phyloP scores from a whole-genome alignment of 2,329 filamentous ascomycete genomes.

The Domatiomyces globalis region DNA sequence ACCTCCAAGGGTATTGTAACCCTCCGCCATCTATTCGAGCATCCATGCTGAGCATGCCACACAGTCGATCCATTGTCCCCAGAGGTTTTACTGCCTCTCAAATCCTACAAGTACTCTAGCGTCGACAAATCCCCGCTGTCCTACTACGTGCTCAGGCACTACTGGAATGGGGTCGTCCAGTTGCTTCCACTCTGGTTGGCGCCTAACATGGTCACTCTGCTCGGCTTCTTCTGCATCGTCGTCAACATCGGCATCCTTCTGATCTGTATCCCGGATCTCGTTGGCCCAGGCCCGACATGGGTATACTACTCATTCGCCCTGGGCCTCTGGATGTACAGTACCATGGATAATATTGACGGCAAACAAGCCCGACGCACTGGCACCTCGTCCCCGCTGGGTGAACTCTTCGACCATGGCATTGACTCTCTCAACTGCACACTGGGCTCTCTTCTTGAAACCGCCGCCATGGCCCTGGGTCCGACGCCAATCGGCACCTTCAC shows the following conservation, averaged over 20 bases:
- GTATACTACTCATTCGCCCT: slow-evolving; percentile 91
- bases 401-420: slow-evolving; percentile 97
- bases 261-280: slow-evolving; percentile 73
- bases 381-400: slow-evolving; percentile 84
- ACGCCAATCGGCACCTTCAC: slow-evolving; percentile 80
- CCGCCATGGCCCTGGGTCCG: slow-evolving; percentile 79
- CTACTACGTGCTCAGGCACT: slow-evolving; percentile 84
- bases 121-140: slow-evolving; percentile 94
- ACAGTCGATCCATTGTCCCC: slow-evolving; percentile 54
- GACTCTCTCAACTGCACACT: slow-evolving; percentile 96
- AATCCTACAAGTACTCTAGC: slow-evolving; percentile 91
- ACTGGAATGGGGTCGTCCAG: slow-evolving; percentile 77
- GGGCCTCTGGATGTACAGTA: slow-evolving; percentile 95
- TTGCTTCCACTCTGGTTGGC: slow-evolving; percentile 89
- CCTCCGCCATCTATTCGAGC: not conserved
- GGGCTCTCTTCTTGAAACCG: slow-evolving; percentile 77
- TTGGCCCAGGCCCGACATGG: slow-evolving; percentile 81
- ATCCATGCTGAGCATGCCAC: not conserved
- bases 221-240: slow-evolving; percentile 91
- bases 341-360: slow-evolving; percentile 97
- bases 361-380: slow-evolving; percentile 93
- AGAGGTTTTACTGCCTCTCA: slow-evolving; percentile 79
- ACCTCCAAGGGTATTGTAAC: not conserved
- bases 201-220: slow-evolving; percentile 90
- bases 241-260: slow-evolving; percentile 63